Percentiles rank a stretch among this genome's conserved stretches.
Conservation (phyloP, 805 yeast species). For the Lipomyces spencermartinsiae region DNA sequence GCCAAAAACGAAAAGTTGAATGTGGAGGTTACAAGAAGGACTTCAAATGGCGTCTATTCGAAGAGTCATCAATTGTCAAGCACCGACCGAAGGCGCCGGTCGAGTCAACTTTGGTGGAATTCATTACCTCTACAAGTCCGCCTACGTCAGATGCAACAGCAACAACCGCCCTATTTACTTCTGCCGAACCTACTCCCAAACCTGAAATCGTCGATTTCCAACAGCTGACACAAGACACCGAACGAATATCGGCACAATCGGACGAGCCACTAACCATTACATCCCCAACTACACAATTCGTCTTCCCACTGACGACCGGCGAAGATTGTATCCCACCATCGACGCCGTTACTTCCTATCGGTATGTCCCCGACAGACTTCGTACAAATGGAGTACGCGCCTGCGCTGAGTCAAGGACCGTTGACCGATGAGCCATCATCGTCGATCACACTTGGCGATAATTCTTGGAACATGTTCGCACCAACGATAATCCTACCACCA, state of each 20-base stretch:
- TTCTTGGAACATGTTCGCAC: conserved; percentile 14
- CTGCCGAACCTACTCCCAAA: neutral
- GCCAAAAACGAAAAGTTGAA: conserved; percentile 53
- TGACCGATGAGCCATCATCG: neutral
- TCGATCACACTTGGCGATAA: conserved; percentile 15
- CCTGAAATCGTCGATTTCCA: neutral
- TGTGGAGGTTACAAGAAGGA: conserved; percentile 73
- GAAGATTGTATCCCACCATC: neutral
- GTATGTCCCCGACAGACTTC: conserved; percentile 15
- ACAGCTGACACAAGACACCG: neutral
- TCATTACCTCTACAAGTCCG: neutral
- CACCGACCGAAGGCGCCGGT: conserved; percentile 27
- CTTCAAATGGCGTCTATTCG: conserved; percentile 69
- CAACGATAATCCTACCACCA: neutral
- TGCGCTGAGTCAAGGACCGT: conserved; percentile 9
- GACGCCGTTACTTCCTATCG: neutral
- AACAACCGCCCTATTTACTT: neutral
- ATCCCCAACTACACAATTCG: neutral
- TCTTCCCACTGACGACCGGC: neutral
- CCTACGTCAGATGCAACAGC: neutral
- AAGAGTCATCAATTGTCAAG: conserved; percentile 42
- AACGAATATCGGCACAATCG: neutral
- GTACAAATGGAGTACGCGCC: conserved; percentile 26
- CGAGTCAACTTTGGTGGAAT: neutral
- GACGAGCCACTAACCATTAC: neutral